phyloP scores from a whole-genome alignment of 306 rosid genomes.

The Quercus engelmannii region DNA sequence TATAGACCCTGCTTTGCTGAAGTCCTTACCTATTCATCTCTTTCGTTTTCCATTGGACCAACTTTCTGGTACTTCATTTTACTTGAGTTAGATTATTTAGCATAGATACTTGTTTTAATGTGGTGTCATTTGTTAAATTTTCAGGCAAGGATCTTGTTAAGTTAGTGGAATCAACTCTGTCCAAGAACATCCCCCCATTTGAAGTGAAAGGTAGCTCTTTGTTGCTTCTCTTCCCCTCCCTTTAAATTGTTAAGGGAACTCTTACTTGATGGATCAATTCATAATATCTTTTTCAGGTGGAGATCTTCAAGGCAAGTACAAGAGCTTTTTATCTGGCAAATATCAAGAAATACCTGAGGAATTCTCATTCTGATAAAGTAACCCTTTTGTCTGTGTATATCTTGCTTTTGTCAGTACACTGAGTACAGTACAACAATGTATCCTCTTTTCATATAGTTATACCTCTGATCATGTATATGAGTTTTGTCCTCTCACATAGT shows the following conservation, averaged over 20 bases:
- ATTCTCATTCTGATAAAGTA: constrained; percentile 29
- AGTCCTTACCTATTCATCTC: neutral
- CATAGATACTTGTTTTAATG: neutral
- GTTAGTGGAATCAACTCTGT: constrained; percentile 40
- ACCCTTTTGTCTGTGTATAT: neutral
- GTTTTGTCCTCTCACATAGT: neutral
- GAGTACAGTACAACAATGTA: neutral
- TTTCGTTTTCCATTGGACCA: neutral
- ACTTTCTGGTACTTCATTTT: neutral
- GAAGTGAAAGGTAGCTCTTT: constrained; percentile 27
- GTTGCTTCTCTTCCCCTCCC: neutral
- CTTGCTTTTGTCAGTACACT: neutral
- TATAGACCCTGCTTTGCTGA: neutral
- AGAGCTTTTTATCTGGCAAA: constrained; percentile 29
- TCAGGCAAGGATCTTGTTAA: constrained; percentile 28
- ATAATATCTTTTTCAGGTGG: constrained; percentile 22
- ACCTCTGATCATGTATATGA: neutral
- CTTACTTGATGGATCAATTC: neutral
- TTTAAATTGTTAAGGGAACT: neutral
- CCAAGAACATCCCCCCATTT: constrained; percentile 31
- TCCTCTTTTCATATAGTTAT: neutral
- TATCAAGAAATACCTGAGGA: constrained; percentile 36
- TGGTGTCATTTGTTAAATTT: neutral
- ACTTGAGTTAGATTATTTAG: neutral
- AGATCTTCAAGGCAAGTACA: constrained; percentile 35